Evolutionary conservation across 305 asterid genomes (phyloP), one percentile per base, ranked within the genome.

Genomic region (Fraxinus velutina): DNA sequence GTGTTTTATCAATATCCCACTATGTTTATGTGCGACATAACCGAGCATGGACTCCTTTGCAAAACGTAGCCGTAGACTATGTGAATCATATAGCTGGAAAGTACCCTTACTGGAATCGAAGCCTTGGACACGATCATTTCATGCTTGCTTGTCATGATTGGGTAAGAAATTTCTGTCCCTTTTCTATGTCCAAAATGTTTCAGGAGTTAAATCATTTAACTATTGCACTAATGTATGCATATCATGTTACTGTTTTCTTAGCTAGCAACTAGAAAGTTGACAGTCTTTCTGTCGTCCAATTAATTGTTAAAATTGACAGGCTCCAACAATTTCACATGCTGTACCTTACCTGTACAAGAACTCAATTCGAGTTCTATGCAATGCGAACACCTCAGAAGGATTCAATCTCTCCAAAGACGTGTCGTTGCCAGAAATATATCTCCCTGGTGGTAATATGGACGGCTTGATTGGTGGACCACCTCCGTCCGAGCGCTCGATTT

Each of bases 331-430:
- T 37, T 92, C 98, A 1, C 33, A 81, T 0, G 90, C 91, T 0
- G 88, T 90, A 13, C 84, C 89, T 0, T 36, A 85, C 64, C 87
- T 93, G 1, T 92, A 74, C 87, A 76, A 85, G 78, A 94, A 93
- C 90, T 86, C 97, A 0, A 93, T 94, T 6, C 85, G 98, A 29
- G 97, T 86, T 3, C 85, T 94, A 9, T 94, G 98, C 79, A 94
- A 94, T 9, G 98, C 98, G 1, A 94, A 94, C 88, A 93, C 94
- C 4, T 89, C 97, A 0, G 98, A 94, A 85, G 94, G 97, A 21
- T 94, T 94, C 88, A 85, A 87, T 34, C 96, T 94, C 7, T 78
- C 86, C 1, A 83, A 62, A 39, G 98, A 94, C 33, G 97, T 93
- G 2, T 93, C 98, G 0, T 71, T 94, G 83, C 98, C 97, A 0